phyloP scores from a whole-genome alignment of 495 filamentous ascomycete genomes.

The Penicillium atrosanguineum region DNA sequence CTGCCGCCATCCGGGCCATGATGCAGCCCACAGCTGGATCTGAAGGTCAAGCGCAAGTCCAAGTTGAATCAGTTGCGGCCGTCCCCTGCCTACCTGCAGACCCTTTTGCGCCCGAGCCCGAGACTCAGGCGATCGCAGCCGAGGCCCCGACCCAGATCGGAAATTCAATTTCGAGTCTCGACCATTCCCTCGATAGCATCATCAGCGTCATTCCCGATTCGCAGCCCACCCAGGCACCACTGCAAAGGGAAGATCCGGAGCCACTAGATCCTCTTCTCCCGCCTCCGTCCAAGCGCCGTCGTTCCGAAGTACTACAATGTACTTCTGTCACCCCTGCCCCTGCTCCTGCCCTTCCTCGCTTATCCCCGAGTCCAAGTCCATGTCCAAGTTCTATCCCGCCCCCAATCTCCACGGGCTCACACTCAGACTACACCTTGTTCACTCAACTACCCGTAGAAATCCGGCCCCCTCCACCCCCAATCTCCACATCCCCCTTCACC shows the following conservation, averaged over 20 bases:
- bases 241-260: too few relatives aligned
- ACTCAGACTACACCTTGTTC: background rate
- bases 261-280: background rate
- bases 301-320: too few relatives aligned
- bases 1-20: conserved; percentile 51
- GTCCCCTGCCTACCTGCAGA: background rate
- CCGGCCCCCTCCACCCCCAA: conserved; percentile 42
- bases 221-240: conserved; percentile 15
- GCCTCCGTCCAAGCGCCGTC: too few relatives aligned
- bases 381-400: background rate
- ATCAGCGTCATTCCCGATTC: conserved; percentile 50
- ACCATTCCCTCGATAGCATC: conserved; percentile 40
- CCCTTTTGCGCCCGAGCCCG: too few relatives aligned
- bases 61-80: background rate
- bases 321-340: too few relatives aligned
- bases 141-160: background rate
- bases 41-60: too few relatives aligned
- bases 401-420: background rate
- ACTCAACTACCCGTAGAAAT: conserved; percentile 34
- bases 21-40: background rate
- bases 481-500: conserved; percentile 37
- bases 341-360: background rate
- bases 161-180: background rate
- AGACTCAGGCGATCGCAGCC: background rate
- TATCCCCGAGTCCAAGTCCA: background rate